Conservation (phyloP, 2,329 filamentous ascomycete genomes). For the Aspergillus luchuensis region DNA sequence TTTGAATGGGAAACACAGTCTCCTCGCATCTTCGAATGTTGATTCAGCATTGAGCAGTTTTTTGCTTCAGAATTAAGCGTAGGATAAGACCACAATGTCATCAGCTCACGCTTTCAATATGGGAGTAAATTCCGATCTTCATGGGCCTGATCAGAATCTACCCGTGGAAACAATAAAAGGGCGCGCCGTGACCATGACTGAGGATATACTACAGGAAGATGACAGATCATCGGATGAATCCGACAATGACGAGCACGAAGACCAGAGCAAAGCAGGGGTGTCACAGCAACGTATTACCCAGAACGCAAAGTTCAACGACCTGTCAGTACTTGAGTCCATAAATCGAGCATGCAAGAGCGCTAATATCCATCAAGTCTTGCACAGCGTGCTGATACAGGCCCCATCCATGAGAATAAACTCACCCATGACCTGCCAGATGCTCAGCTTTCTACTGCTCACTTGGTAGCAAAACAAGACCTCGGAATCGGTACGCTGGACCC, state of each 20-base stretch:
- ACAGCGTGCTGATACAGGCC: conserved; percentile 47
- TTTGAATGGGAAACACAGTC: too few relatives aligned
- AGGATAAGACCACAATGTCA: neutral
- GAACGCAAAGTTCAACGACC: conserved; percentile 53
- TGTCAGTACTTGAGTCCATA: conserved; percentile 32
- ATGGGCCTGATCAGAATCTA: neutral
- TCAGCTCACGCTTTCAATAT: neutral
- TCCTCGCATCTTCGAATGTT: too few relatives aligned
- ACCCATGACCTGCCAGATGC: conserved; percentile 40
- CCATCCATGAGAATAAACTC: conserved; percentile 42
- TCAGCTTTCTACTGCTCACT: conserved; percentile 56
- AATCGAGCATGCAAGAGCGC: neutral
- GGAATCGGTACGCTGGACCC: conserved; percentile 70
- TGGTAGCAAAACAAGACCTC: conserved; percentile 56
- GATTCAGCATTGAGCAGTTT: too few relatives aligned
- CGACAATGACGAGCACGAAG: conserved; percentile 31
- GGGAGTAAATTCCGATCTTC: neutral
- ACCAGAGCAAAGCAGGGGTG: conserved; percentile 21
- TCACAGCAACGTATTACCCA: conserved; percentile 55
- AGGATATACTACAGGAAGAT: conserved; percentile 1
- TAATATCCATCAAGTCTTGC: conserved; percentile 35
- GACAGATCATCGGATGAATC: conserved; percentile 30
- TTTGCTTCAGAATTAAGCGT: neutral
- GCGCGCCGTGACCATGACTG: too few relatives aligned
- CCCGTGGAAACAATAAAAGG: neutral